phyloP scores from a whole-genome alignment of 176 grass and related monocot genomes.

The Ananas comosus region DNA sequence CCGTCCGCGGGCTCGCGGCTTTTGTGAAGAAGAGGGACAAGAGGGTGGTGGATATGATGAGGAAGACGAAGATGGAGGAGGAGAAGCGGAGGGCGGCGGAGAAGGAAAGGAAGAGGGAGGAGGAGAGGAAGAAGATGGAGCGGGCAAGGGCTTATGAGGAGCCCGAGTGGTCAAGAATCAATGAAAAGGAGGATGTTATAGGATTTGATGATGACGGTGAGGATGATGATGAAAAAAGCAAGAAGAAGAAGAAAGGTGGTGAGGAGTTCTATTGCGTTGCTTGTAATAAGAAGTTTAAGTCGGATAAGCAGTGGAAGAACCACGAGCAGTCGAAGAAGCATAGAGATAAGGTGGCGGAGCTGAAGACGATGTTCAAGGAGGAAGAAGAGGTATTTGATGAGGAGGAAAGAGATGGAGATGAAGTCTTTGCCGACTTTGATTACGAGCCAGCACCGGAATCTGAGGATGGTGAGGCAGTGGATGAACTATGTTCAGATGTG shows the following conservation, averaged over 20 bases:
- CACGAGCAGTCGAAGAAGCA: conserved; percentile 98
- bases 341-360: conserved; percentile 65
- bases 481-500: conserved; percentile 57
- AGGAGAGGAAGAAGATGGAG: conserved; percentile 77
- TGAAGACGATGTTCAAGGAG: conserved; percentile 56
- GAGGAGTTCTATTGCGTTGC: conserved; percentile 83
- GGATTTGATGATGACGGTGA: conserved; percentile 48
- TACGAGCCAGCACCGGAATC: conserved; percentile 63
- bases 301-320: conserved; percentile 97
- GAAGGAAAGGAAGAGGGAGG: conserved; percentile 52
- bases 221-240: conserved; percentile 33
- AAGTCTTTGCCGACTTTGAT: conserved; percentile 55
- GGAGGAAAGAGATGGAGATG: conserved; percentile 32
- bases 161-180: conserved; percentile 68
- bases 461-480: conserved; percentile 46
- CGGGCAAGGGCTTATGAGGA: conserved; percentile 59
- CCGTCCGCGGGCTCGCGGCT: conserved; percentile 48
- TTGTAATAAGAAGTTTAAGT: conserved; percentile 97
- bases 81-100: conserved; percentile 57
- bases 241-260: conserved; percentile 34
- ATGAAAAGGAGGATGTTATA: conserved; percentile 32
- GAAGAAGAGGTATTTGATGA: conserved; percentile 60
- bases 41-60: conserved; percentile 69
- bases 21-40: conserved; percentile 97
- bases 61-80: conserved; percentile 64